Conservation (phyloP, 225 moss, liverwort and hornwort genomes). For the Polytrichum formosum region DNA sequence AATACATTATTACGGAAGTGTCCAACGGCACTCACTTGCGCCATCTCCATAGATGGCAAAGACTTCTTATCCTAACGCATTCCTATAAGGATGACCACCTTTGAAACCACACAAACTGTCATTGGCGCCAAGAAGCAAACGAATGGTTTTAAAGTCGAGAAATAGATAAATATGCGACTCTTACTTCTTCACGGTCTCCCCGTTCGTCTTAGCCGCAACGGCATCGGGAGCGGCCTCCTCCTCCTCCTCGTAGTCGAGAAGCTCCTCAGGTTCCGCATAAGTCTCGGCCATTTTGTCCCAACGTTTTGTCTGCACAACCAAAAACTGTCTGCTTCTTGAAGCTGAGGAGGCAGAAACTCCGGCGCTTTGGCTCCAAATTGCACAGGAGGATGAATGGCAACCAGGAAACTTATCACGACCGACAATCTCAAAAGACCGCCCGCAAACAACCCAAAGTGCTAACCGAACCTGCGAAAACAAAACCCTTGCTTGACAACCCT, state of each 20-base stretch:
- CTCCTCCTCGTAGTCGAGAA: slow-evolving; percentile 29
- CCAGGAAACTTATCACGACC: neutral
- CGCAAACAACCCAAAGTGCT: neutral
- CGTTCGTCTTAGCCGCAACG: slow-evolving; percentile 18
- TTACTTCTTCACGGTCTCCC: slow-evolving; percentile 23
- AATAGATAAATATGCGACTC: neutral
- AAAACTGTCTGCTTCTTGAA: neutral
- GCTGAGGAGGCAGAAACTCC: neutral
- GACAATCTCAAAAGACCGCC: neutral
- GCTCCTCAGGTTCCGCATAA: slow-evolving; percentile 22
- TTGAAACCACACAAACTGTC: too few species aligned
- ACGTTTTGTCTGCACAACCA: too few species aligned
- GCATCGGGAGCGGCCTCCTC: slow-evolving; percentile 25
- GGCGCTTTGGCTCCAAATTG: neutral
- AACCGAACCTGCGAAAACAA: neutral
- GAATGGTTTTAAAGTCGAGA: too few species aligned
- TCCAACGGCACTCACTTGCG: too few species aligned
- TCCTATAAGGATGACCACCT: too few species aligned
- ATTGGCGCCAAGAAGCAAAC: too few species aligned
- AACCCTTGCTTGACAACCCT: neutral
- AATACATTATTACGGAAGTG: too few species aligned
- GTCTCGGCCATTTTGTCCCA: slow-evolving; percentile 9
- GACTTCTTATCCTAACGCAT: too few species aligned
- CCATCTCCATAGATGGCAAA: too few species aligned
- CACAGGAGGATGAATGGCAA: neutral